These are phyloP conservation scores for Guyanaporus albipodus DNA, from an alignment of 768 basidiomycete species.

Conservation along the genomic window DNA sequence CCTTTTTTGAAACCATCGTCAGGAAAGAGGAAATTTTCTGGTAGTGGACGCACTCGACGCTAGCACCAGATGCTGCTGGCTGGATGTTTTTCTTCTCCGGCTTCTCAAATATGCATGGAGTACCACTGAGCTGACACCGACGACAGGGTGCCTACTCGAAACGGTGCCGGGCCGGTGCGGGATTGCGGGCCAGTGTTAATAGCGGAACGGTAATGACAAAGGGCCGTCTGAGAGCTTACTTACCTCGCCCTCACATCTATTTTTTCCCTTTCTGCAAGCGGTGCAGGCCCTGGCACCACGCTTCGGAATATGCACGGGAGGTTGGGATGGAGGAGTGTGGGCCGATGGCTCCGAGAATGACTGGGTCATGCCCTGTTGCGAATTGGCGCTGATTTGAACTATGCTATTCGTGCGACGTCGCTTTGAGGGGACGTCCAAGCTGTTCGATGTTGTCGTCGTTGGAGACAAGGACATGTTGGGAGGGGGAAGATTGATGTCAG, in stretches of 20 bases:
- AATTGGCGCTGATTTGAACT: constrained; percentile 9
- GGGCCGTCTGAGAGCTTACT: constrained; percentile 35
- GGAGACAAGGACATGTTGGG: constrained; percentile 64
- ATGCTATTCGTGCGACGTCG: constrained; percentile 49
- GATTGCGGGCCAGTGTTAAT: constrained; percentile 57
- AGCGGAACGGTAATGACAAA: constrained; percentile 41
- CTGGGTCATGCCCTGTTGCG: constrained; percentile 31
- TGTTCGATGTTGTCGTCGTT: constrained; percentile 52
- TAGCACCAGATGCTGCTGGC: constrained; percentile 53
- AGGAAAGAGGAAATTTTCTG: constrained; percentile 7
- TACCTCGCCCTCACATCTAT: constrained; percentile 91
- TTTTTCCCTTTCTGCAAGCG: constrained; percentile 87
- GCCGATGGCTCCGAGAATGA: constrained; percentile 33
- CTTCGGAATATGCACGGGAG: constrained; percentile 72
- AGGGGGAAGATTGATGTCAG: constrained; percentile 14
- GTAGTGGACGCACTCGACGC: constrained; percentile 61
- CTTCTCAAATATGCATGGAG: constrained; percentile 83
- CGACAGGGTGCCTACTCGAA: constrained; percentile 76
- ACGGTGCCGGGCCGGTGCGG: constrained; percentile 69
- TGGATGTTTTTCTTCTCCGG: constrained; percentile 81
- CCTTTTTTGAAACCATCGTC: constrained; percentile 40
- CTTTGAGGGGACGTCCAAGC: constrained; percentile 52
- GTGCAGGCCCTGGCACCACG: constrained; percentile 88
- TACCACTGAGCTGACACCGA: constrained; percentile 81
- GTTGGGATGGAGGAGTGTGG: constrained; percentile 26